These are phyloP conservation scores for Suillus spraguei DNA, from an alignment of 768 basidiomycete genomes.

Conservation along the genomic window DNA sequence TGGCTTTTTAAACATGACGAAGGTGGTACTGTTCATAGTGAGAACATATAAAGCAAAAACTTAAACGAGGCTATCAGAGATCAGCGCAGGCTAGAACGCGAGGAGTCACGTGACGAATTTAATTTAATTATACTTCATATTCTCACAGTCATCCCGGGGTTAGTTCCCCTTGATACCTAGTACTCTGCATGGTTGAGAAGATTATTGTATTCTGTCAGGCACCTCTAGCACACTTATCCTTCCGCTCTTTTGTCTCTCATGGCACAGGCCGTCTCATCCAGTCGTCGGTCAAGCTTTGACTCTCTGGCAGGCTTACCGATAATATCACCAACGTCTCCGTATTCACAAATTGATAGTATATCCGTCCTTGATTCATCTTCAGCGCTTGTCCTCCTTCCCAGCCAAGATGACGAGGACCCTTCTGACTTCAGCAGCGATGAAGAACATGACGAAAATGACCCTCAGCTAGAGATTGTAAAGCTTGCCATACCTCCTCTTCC, in stretches of 20 bases:
- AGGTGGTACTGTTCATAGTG: slow-evolving; percentile 11
- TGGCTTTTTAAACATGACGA: slow-evolving; percentile 14
- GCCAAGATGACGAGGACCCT: slow-evolving; percentile 44
- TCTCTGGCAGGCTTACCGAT: slow-evolving; percentile 1
- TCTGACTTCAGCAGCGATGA: slow-evolving; percentile 47
- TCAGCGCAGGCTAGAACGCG: background rate
- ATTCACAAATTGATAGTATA: slow-evolving; percentile 16
- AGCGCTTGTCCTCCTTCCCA: slow-evolving; percentile 65
- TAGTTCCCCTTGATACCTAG: background rate
- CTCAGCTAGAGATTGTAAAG: slow-evolving; percentile 14
- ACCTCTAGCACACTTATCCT: slow-evolving; percentile 6
- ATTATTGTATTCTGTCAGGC: background rate
- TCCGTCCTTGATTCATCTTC: slow-evolving; percentile 45
- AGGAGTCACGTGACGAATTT: background rate
- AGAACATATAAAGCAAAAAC: background rate
- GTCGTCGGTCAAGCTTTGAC: slow-evolving; percentile 19
- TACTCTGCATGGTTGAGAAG: background rate
- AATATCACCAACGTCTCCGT: slow-evolving; percentile 8
- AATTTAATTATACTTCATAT: background rate
- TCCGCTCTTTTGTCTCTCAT: slow-evolving; percentile 15
- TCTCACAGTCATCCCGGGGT: background rate
- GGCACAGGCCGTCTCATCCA: slow-evolving; percentile 14
- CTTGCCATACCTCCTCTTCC: slow-evolving; percentile 49
- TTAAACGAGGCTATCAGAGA: background rate
- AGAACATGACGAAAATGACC: slow-evolving; percentile 28